A percentile compares a stretch with the other conserved stretches of the same genome.
These are phyloP conservation scores for Dictyostelium firmibasis DNA, from an alignment of 78 protist genomes.

Conservation along the genomic window DNA sequence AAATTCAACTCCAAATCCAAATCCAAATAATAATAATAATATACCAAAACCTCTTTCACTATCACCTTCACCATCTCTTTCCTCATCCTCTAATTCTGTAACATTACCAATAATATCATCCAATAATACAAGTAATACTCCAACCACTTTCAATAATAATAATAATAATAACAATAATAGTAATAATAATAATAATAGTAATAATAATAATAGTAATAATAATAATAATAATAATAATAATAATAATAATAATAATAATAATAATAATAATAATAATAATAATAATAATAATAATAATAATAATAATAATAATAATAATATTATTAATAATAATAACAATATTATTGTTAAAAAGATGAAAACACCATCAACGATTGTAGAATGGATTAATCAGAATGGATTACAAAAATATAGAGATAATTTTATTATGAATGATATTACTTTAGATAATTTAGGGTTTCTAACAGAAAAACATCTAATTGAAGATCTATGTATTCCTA, in stretches of 20 bases:
- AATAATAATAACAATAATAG: not conserved
- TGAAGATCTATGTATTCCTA: slow-evolving; percentile 42
- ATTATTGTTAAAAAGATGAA: not conserved
- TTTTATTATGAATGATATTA: slow-evolving; percentile 47
- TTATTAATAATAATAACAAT: not conserved
- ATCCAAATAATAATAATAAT: not conserved
- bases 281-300: not conserved
- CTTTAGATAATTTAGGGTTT: slow-evolving; percentile 17
- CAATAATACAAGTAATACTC: not conserved
- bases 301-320: not conserved
- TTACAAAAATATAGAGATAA: slow-evolving; percentile 31
- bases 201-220: not conserved
- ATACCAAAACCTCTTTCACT: not conserved
- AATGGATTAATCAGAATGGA: slow-evolving; percentile 32
- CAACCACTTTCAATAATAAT: not conserved
- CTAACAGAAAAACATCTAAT: slow-evolving; percentile 60
- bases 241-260: not conserved
- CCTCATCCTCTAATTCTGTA: not conserved
- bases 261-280: not conserved
- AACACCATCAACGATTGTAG: not conserved
- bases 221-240: not conserved
- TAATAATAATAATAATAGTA: not conserved
- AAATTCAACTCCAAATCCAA: too few species aligned
- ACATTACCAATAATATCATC: not conserved
- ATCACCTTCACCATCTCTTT: not conserved